Conservation (phyloP, 768 basidiomycete genomes). For the Asterophora lycoperdoides region DNA sequence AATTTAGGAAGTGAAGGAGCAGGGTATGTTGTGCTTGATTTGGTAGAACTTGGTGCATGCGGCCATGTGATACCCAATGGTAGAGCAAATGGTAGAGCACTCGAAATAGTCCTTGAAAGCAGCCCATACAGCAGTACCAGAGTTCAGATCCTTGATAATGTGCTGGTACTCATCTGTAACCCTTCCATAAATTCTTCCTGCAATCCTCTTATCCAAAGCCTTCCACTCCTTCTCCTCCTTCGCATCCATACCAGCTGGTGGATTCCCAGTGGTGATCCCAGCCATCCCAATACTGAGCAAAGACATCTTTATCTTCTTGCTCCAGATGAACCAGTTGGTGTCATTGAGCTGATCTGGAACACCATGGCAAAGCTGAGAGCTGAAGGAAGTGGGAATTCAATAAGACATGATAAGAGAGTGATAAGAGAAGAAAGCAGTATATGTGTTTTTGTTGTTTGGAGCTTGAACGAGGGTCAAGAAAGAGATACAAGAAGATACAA, state of each 20-base stretch:
- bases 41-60: not conserved
- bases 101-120: not conserved
- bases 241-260: too few relatives aligned
- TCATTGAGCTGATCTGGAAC: too few relatives aligned
- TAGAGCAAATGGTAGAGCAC: not conserved
- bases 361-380: not conserved
- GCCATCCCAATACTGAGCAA: too few relatives aligned
- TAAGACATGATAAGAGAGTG: conserved; percentile 3
- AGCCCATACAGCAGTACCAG: not conserved
- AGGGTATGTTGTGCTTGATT: not conserved
- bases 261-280: not conserved
- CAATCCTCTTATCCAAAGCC: too few relatives aligned
- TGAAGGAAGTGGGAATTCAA: not conserved
- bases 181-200: not conserved
- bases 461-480: not conserved
- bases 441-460: too few relatives aligned
- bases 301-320: conserved; percentile 1
- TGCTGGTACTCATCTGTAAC: too few relatives aligned
- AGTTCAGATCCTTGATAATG: too few relatives aligned
- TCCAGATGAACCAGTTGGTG: conserved; percentile 8
- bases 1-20: not conserved
- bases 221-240: too few relatives aligned
- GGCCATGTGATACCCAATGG: not conserved
- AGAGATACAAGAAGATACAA: not conserved
- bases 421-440: not conserved